These are phyloP conservation scores for Citrus trifoliata DNA, from an alignment of 345 rosid genomes.

Conservation along the genomic window DNA sequence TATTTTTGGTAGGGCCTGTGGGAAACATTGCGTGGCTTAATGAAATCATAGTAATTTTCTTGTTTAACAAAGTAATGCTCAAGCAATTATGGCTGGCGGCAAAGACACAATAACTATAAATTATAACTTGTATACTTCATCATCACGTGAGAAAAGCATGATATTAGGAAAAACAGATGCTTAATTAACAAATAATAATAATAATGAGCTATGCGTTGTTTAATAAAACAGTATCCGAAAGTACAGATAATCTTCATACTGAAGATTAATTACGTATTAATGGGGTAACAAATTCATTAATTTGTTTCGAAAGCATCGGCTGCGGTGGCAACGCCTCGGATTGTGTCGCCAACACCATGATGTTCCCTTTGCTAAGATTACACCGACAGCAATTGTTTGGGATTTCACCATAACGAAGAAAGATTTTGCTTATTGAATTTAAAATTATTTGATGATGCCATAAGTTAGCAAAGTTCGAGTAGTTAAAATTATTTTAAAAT, in stretches of 20 bases:
- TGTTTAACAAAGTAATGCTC: neutral
- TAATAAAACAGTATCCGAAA: neutral
- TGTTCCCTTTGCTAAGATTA: constrained; percentile 13
- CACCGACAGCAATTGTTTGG: constrained; percentile 20
- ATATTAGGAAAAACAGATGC: neutral
- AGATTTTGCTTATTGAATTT: neutral
- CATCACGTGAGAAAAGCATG: constrained; percentile 14
- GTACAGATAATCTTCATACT: neutral
- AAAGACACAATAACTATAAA: neutral
- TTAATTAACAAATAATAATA: neutral
- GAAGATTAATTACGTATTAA: neutral
- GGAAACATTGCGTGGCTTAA: constrained; percentile 21
- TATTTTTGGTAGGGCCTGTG: constrained; percentile 1
- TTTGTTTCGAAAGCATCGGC: constrained; percentile 13
- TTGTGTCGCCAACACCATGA: constrained; percentile 10
- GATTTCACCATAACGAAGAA: constrained; percentile 23
- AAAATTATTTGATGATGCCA: neutral
- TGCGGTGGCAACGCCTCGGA: constrained; percentile 28
- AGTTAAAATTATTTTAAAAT: neutral
- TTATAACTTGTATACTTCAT: neutral
- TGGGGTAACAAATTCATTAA: neutral
- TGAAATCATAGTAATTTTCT: constrained; percentile 12
- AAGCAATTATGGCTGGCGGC: constrained; percentile 2
- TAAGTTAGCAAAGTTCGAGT: constrained; percentile 7
- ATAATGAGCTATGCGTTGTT: neutral